Base-by-base conservation (phyloP, 805 yeast genomes). In the Saccharomycopsis javanensis region DNA sequence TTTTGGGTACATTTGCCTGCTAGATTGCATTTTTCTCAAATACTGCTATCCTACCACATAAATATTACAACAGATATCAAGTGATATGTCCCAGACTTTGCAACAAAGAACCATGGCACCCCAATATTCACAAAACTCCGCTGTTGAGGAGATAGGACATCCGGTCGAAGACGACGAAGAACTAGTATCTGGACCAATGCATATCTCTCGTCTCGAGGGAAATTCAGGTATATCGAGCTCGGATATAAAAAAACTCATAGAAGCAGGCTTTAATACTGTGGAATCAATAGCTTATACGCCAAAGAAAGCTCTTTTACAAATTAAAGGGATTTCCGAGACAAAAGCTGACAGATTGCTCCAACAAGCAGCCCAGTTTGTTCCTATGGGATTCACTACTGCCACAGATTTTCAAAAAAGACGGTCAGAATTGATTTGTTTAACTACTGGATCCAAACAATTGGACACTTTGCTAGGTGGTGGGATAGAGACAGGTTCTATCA, bases 301-400 rank as follows among this genome's bases (percentile, higher is more conserved):
- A 18, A 86, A 87, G 66, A 85, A 92, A 64, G 82, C 80, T 5
- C 74, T 92, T 48, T 71, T 88, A 48, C 78, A 79, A 6, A 86
- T 94, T 42, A 90, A 88, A 68, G 99, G 99, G 50, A 90, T 94
- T 35, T 86, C 96, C 10, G 99, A 94, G 67, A 92, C 92, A 55
- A 94, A 94, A 68, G 97, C 97, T 0, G 97, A 89, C 65, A 82
- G 83, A 63, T 73, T 94, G 54, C 74, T 91, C 54, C 77, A 77
- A 48, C 97, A 88, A 65, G 97, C 98, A 0, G 79, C 92, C 42
- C 83, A 86, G 65, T 72, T 83, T 52, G 97, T 92, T 2, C 97
- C 96, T 6, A 80, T 94, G 84, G 99, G 99, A 0, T 94, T 94
- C 74, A 92, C 97, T 23, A 92, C 98, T 0, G 99, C 98, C 2